Evolutionary conservation across 1,284 basidiomycete genomes (phyloP), one percentile per base, ranked within the genome.

Genomic region (Trichosporon ovoides): DNA sequence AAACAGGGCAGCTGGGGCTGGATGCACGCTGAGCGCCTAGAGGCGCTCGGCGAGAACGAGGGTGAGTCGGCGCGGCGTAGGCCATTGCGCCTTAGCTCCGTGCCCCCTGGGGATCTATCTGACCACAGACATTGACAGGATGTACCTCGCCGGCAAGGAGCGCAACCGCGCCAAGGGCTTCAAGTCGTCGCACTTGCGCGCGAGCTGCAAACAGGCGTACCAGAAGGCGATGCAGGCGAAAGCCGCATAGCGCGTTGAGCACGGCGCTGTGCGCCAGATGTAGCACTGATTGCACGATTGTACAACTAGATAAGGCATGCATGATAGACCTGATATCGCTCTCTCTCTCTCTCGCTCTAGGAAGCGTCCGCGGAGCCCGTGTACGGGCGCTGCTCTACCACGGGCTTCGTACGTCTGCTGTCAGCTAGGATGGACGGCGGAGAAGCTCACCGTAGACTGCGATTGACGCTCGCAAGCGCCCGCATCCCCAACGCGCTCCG

Each of bases 1-100:
- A 81, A 81, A 55, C 66, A 76, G 2, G 75, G 76, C 51, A 83
- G 83, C 55, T 89, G 84, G 83, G 82, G 82, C 71, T 84, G 81
- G 78, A 77, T 86, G 12, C 68, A 77, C 4, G 59, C 75, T 16
- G 80, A 80, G 35, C 80, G 79, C 56, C 74, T 89, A 13, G 78
- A 81, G 22, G 60, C 81, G 53, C 74, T 89, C 1, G 84, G 84
- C 6, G 84, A 85, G 65, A 79, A 83, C 65, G 70, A 80, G 64
- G 57, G 37, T 38, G 37, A 38, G 37, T 38, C 16, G n/a, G 37
- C 37, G 37, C 7, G 2, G 14, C 37, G 37, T 4, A 38, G 37
- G 12, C 12, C 16, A 16, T 9, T 14, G 37, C 16, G 14, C 5
- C 36, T 3, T 4, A 31, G 28, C 28, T 4, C 28, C 4, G 28